phyloP scores from a whole-genome alignment of 2,329 filamentous ascomycete species.

The Tolypocladium nubicola region DNA sequence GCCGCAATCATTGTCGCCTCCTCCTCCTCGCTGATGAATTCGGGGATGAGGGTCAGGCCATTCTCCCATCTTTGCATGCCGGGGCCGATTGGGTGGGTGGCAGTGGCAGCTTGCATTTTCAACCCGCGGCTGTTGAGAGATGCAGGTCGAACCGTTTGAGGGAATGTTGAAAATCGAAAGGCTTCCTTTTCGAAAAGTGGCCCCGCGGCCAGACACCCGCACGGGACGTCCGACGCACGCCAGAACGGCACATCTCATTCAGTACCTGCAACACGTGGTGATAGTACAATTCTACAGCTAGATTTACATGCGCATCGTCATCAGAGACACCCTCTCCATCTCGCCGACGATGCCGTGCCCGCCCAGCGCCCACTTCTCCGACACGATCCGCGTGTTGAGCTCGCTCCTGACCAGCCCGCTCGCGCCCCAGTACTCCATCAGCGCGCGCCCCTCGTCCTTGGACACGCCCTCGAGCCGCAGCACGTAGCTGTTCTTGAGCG shows the following conservation, averaged over 20 bases:
- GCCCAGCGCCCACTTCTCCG: slow-evolving; percentile 74
- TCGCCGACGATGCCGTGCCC: slow-evolving; percentile 78
- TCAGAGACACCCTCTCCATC: slow-evolving; percentile 58
- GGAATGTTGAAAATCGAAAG: background rate
- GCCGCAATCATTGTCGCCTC: background rate
- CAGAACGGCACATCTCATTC: background rate
- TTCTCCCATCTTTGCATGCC: background rate
- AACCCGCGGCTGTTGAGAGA: background rate
- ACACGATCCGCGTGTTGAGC: slow-evolving; percentile 60
- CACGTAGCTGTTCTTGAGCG: slow-evolving; percentile 38
- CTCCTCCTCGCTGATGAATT: background rate
- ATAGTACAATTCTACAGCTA: slow-evolving; percentile 16
- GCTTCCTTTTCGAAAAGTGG: background rate
- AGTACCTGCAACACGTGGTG: background rate
- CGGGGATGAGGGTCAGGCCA: background rate
- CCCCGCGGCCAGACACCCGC: background rate
- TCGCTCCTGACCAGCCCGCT: slow-evolving; percentile 67
- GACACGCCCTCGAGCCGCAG: slow-evolving; percentile 56
- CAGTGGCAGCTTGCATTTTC: background rate
- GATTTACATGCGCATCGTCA: slow-evolving; percentile 34
- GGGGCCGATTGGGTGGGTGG: background rate
- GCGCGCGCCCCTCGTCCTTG: slow-evolving; percentile 61
- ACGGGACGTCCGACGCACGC: background rate
- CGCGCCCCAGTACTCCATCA: slow-evolving; percentile 90
- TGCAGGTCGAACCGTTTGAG: background rate